Evolutionary conservation across 495 filamentous ascomycete genomes (phyloP).

Genomic region (Usnea hakonensis): DNA sequence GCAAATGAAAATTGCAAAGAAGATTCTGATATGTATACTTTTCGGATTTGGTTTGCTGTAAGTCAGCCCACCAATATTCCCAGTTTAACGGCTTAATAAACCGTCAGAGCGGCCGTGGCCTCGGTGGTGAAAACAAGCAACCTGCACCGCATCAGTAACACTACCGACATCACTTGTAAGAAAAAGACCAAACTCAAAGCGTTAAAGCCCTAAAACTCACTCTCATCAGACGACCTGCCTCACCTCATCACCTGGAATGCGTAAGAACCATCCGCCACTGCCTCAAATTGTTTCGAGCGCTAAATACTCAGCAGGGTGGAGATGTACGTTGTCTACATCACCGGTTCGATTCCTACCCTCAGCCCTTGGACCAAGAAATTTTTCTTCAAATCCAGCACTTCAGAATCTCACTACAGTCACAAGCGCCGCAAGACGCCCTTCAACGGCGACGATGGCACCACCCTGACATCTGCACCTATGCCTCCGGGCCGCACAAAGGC

Average conservation of each 20-base stretch:
- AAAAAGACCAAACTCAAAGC: no score
- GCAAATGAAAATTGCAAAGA: background rate
- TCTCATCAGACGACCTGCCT: background rate
- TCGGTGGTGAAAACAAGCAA: background rate
- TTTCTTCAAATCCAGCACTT: background rate
- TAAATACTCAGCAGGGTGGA: background rate
- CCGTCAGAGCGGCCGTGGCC: background rate
- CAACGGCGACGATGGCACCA: background rate
- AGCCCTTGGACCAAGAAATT: background rate
- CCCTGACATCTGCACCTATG: background rate
- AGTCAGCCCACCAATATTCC: no score
- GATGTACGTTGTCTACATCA: background rate
- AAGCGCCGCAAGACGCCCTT: background rate
- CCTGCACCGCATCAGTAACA: no score
- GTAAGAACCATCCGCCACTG: no score
- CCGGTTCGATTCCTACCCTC: background rate
- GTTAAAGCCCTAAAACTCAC: background rate
- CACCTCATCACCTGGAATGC: background rate
- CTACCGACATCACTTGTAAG: background rate
- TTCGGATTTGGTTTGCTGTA: background rate
- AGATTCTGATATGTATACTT: background rate
- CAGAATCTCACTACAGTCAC: background rate
- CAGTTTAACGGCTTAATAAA: no score
- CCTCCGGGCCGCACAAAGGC: no score
- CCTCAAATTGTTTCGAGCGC: background rate